These are phyloP conservation scores for Collybia sp. DNA, from an alignment of 768 basidiomycete genomes.

Conservation along the genomic window DNA sequence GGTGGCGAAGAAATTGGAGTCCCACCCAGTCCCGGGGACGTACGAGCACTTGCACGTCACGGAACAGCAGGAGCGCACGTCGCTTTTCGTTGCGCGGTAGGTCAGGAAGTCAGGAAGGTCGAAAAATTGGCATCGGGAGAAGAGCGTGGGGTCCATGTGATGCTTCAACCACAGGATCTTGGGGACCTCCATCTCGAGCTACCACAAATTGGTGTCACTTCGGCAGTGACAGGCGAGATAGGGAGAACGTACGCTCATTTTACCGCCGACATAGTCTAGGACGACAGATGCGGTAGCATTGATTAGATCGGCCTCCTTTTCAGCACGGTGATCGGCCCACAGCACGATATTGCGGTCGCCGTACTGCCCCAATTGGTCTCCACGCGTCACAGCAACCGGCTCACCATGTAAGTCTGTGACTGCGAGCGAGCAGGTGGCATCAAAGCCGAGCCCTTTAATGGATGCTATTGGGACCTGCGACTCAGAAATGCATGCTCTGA, in stretches of 20 bases:
- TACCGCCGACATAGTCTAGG: conserved; percentile 92
- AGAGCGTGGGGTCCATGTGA: conserved; percentile 69
- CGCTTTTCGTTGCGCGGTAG: conserved; percentile 78
- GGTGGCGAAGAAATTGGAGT: conserved; percentile 76
- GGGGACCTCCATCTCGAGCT: conserved; percentile 99
- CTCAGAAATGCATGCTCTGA: conserved; percentile 57
- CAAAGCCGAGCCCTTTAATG: conserved; percentile 89
- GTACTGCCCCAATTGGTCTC: conserved; percentile 50
- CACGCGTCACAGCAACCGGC: conserved; percentile 73
- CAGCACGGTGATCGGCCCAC: conserved; percentile 97
- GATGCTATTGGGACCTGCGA: conserved; percentile 49
- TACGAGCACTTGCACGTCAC: conserved; percentile 96
- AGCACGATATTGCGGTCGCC: conserved; percentile 87
- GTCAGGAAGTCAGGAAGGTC: conserved; percentile 97
- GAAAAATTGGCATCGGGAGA: conserved; percentile 76
- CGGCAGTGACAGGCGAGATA: not conserved
- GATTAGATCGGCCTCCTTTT: conserved; percentile 87
- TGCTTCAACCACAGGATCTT: conserved; percentile 97
- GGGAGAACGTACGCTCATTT: conserved; percentile 71
- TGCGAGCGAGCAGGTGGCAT: conserved; percentile 95
- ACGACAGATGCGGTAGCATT: conserved; percentile 82
- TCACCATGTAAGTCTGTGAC: conserved; percentile 72
- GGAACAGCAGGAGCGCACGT: conserved; percentile 84
- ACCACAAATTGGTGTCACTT: conserved; percentile 6
- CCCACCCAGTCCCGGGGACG: conserved; percentile 85